Percentiles rank a stretch among this genome's conserved stretches.
Conservation (phyloP, 192 early-diverging fungal genomes). For the Umbelopsis sp. region DNA sequence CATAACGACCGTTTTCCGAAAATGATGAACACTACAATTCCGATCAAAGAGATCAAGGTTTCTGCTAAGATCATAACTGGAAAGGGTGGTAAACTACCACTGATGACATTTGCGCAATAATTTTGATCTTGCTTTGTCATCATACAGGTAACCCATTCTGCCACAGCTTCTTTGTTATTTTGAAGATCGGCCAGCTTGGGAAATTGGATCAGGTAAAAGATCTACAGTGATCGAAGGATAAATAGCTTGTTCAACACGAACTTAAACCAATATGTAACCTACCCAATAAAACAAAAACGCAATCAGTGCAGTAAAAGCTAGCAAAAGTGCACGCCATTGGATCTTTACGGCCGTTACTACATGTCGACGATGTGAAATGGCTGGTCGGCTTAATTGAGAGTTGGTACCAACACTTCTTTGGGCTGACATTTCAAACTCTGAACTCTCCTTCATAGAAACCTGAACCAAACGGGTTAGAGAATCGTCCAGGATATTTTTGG, state of each 20-base stretch:
- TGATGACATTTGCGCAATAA: conserved; percentile 34
- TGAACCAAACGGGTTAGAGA: not conserved
- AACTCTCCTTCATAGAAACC: conserved; percentile 30
- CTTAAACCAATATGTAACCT: not conserved
- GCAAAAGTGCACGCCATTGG: conserved; percentile 56
- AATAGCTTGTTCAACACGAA: not conserved
- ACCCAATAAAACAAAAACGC: conserved; percentile 57
- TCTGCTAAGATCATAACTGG: conserved; percentile 50
- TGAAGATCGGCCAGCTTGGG: conserved; percentile 24
- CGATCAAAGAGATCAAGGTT: conserved; percentile 42
- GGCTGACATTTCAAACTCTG: conserved; percentile 33
- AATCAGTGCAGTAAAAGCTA: conserved; percentile 41
- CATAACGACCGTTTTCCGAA: conserved; percentile 47
- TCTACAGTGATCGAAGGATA: conserved; percentile 6
- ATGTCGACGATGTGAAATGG: conserved; percentile 25
- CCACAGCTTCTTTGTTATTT: conserved; percentile 20
- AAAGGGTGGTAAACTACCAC: conserved; percentile 44
- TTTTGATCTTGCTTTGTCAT: conserved; percentile 34
- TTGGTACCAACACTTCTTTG: conserved; percentile 8
- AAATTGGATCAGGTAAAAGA: conserved; percentile 54
- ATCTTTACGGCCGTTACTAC: conserved; percentile 52
- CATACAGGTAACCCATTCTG: conserved; percentile 44
- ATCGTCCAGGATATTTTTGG: not conserved
- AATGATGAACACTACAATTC: conserved; percentile 36
- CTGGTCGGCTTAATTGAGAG: not conserved